Percentiles rank a stretch among this genome's conserved stretches.
Evolutionary conservation across 75 land plant species (phyloP).

Genomic region (Cryptomeria japonica): DNA sequence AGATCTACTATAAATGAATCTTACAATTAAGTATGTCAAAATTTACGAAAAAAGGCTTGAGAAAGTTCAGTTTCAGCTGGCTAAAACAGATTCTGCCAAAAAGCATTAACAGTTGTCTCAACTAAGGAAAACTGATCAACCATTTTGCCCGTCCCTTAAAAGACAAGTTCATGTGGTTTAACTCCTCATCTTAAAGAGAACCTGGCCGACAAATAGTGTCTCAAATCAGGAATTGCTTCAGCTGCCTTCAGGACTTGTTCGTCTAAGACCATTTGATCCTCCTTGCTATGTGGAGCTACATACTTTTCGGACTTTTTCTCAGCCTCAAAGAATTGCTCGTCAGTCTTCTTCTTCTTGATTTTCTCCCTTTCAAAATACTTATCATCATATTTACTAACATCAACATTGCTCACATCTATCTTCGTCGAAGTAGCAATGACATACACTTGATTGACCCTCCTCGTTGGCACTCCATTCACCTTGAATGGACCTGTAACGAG

Average conservation of each 20-base stretch:
- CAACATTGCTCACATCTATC: too few relatives aligned
- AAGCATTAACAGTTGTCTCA: background rate
- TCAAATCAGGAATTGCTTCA: constrained; percentile 41
- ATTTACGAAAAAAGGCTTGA: background rate
- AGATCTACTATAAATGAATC: too few relatives aligned
- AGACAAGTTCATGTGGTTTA: constrained; percentile 65
- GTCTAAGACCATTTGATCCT: constrained; percentile 54
- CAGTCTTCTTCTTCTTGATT: too few relatives aligned
- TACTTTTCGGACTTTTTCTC: constrained; percentile 57
- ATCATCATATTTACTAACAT: too few relatives aligned
- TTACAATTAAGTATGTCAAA: background rate
- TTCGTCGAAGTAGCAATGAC: too few relatives aligned
- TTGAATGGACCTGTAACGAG: too few relatives aligned
- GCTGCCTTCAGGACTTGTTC: constrained; percentile 23
- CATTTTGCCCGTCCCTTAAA: constrained; percentile 10
- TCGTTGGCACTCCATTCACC: too few relatives aligned
- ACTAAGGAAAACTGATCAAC: background rate
- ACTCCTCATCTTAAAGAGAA: constrained; percentile 55
- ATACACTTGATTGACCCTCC: too few relatives aligned
- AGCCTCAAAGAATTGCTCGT: too few relatives aligned
- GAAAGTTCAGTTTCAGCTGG: background rate
- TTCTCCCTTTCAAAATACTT: too few relatives aligned
- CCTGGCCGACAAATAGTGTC: constrained; percentile 42
- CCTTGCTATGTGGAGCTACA: constrained; percentile 57
- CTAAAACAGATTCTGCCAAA: background rate